These are phyloP conservation scores for Pholiota conissans DNA, from an alignment of 768 basidiomycete genomes.

Conservation along the genomic window DNA sequence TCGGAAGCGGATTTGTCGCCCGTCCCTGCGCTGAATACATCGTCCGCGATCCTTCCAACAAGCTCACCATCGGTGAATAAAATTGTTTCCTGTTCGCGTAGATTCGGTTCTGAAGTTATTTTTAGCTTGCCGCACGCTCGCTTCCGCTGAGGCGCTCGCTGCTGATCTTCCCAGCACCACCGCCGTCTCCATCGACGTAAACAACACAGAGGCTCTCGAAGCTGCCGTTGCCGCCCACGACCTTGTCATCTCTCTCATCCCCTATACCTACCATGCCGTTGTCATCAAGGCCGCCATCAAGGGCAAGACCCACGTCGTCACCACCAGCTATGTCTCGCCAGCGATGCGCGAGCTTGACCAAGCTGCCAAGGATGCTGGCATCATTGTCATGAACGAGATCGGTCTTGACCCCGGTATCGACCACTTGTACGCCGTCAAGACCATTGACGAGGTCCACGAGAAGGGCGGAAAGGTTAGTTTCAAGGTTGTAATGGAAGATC, in stretches of 20 bases:
- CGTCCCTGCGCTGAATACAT: constrained; percentile 96
- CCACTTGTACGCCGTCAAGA: constrained; percentile 90
- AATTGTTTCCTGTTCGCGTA: not conserved
- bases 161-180: constrained; percentile 70
- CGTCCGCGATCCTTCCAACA: constrained; percentile 75
- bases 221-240: constrained; percentile 82
- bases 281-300: constrained; percentile 93
- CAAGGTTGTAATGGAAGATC: not conserved
- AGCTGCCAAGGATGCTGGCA: constrained; percentile 82
- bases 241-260: constrained; percentile 94
- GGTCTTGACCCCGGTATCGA: constrained; percentile 96
- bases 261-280: constrained; percentile 85
- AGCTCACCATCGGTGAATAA: constrained; percentile 77
- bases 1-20: constrained; percentile 95
- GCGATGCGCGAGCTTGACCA: constrained; percentile 87
- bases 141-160: constrained; percentile 68
- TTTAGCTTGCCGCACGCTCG: constrained; percentile 85
- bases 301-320: constrained; percentile 90
- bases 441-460: constrained; percentile 89
- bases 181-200: constrained; percentile 83
- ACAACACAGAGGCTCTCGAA: constrained; percentile 69
- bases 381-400: constrained; percentile 96
- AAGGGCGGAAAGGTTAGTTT: constrained; percentile 73
- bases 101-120: not conserved
- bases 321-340: constrained; percentile 92